Evolutionary conservation across 345 rosid genomes (phyloP), one percentile per base, ranked within the genome.

Genomic region (Geranium brycei): DNA sequence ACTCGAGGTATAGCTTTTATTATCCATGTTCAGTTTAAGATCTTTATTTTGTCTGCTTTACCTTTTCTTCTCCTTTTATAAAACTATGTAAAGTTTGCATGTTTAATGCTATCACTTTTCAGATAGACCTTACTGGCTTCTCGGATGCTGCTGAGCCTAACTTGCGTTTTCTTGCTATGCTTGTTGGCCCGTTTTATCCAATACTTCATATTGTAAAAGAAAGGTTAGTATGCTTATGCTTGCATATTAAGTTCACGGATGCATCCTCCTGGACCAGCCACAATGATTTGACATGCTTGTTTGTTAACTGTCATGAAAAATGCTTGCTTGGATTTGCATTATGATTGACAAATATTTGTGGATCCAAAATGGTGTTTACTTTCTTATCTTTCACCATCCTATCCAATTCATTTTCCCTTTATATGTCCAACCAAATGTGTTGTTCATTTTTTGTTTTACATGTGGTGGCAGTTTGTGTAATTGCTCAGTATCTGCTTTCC

Each of bases 141-240:
- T 68, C 76, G 14, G 91, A 88, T 73, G 78, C 72, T 55, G 72
- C 87, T 65, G 92, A 84, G 63, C 74, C 81, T 53, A 84, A 64
- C 68, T 60, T 88, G 63, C 80, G 79, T 67, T 83, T 88, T 69
- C 82, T 88, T 66, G 87, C 92, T 0, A 86, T 84, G 90, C 86
- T 86, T 77, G 80, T 78, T 35, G 87, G 96, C 64, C 92, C 90
- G 47, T 84, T 81, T 72, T 86, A 84, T 65, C 96, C 90, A 15
- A 82, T 88, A 59, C 87, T 88, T 65, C 81, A 84, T 58, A 64
- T 81, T 32, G 74, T 86, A 68, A 82, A 80, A 68, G 88, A 83
- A 66, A 85, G 92, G 96, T 88, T 71, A 57, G 85, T 79, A 57
- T 61, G 60, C 28, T 23, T 23, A 18, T 51, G 10, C 53, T 41